Evolutionary conservation across 1,284 basidiomycete genomes (phyloP).

Genomic region (Coniferiporia sulphurascens): DNA sequence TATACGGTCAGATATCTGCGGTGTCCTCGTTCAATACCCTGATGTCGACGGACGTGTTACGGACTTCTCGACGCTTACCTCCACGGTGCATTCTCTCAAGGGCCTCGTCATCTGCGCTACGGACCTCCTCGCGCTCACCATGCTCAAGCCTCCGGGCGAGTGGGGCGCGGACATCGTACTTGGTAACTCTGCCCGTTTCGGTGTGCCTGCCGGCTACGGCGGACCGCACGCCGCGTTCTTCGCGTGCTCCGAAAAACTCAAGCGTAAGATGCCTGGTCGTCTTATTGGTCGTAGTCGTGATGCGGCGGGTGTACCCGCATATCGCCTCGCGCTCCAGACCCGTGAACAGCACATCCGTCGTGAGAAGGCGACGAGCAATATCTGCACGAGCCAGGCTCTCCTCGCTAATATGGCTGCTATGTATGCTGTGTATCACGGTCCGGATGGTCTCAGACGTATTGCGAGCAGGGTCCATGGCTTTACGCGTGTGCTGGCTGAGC

Average conservation of each 20-base stretch:
- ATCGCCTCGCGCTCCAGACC: slow-evolving; percentile 91
- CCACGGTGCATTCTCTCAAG: slow-evolving; percentile 69
- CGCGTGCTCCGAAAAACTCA: slow-evolving; percentile 87
- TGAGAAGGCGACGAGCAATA: slow-evolving; percentile 93
- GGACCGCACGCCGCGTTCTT: slow-evolving; percentile 97
- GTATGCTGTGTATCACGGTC: slow-evolving; percentile 97
- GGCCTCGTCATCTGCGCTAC: slow-evolving; percentile 85
- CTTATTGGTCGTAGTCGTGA: slow-evolving; percentile 91
- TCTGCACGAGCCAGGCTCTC: slow-evolving; percentile 90
- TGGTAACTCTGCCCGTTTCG: slow-evolving; percentile 94
- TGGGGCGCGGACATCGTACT: slow-evolving; percentile 98
- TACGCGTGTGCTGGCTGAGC: slow-evolving; percentile 72
- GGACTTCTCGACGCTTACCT: slow-evolving; percentile 69
- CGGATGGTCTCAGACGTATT: slow-evolving; percentile 80
- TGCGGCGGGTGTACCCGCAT: slow-evolving; percentile 79
- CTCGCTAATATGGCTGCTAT: slow-evolving; percentile 97
- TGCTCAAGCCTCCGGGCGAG: slow-evolving; percentile 95
- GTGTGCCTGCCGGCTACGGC: slow-evolving; percentile 87
- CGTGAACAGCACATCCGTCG: slow-evolving; percentile 96
- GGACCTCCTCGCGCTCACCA: slow-evolving; percentile 88
- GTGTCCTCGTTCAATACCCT: slow-evolving; percentile 89
- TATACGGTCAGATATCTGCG: slow-evolving; percentile 67
- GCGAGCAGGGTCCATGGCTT: slow-evolving; percentile 90
- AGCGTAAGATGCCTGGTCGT: slow-evolving; percentile 96
- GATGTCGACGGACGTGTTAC: slow-evolving; percentile 84